These are phyloP conservation scores for Boechera stricta DNA, from an alignment of 345 rosid genomes.

Conservation along the genomic window DNA sequence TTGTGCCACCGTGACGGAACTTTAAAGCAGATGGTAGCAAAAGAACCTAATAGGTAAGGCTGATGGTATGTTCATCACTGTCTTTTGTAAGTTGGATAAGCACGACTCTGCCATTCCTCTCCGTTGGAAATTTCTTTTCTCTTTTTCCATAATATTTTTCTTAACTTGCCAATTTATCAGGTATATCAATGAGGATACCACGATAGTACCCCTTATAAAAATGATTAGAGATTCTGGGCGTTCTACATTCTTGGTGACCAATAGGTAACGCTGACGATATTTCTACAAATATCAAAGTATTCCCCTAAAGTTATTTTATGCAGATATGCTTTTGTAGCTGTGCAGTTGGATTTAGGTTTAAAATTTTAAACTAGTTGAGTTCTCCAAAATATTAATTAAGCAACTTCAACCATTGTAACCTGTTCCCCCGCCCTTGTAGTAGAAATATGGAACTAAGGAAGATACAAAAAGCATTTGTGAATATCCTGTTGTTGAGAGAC, in stretches of 20 bases:
- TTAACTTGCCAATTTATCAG: constrained; percentile 44
- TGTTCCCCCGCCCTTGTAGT: neutral
- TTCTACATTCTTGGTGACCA: constrained; percentile 94
- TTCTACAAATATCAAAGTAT: neutral
- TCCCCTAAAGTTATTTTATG: neutral
- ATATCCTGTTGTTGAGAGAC: neutral
- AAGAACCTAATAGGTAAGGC: constrained; percentile 69
- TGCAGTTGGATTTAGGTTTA: neutral
- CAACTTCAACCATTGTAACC: constrained; percentile 5
- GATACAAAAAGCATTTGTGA: neutral
- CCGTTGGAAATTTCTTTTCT: constrained; percentile 2
- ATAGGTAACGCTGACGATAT: constrained; percentile 57
- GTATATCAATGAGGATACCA: constrained; percentile 81
- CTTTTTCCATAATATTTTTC: neutral
- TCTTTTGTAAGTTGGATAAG: neutral
- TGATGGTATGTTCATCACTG: neutral
- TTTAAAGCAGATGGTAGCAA: constrained; percentile 94
- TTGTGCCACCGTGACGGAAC: constrained; percentile 99
- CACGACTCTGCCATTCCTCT: neutral
- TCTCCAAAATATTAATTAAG: neutral
- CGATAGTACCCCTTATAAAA: constrained; percentile 81
- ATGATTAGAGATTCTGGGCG: constrained; percentile 96
- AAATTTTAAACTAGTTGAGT: neutral
- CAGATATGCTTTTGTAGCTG: constrained; percentile 14
- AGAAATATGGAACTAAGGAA: constrained; percentile 1